Evolutionary conservation across 1,284 basidiomycete genomes (phyloP).

Genomic region (Microbotryomycetes sp.): DNA sequence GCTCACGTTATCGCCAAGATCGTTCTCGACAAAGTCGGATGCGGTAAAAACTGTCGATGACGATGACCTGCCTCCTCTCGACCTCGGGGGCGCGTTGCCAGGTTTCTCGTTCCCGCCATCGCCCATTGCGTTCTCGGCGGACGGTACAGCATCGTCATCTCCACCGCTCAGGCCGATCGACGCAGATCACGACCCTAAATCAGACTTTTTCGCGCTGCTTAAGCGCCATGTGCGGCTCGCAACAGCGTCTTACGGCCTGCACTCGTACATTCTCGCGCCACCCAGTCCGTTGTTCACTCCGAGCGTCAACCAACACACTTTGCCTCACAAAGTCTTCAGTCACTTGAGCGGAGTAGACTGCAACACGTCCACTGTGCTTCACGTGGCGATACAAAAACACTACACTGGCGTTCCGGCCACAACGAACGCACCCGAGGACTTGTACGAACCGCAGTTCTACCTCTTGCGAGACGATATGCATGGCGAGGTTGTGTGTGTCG

Average conservation of each 20-base stretch:
- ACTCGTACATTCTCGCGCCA: slow-evolving; percentile 18
- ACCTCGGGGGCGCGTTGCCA: not conserved
- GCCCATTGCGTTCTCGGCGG: not conserved
- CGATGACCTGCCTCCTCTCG: slow-evolving; percentile 12
- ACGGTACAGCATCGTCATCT: not conserved
- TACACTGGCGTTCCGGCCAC: slow-evolving; percentile 2
- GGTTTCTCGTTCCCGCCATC: slow-evolving; percentile 2
- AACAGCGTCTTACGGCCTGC: slow-evolving; percentile 28
- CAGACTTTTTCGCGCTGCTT: slow-evolving; percentile 5
- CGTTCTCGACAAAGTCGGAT: not conserved
- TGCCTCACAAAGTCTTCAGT: slow-evolving; percentile 22
- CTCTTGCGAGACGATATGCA: slow-evolving; percentile 20
- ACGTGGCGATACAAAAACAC: slow-evolving; percentile 26
- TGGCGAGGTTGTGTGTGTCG: slow-evolving; percentile 21
- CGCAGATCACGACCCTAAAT: not conserved
- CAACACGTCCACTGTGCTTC: slow-evolving; percentile 16
- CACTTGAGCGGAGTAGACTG: slow-evolving; percentile 23
- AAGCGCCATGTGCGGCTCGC: slow-evolving; percentile 21
- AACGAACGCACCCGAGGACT: not conserved
- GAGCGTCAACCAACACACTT: slow-evolving; percentile 6
- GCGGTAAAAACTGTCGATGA: not conserved
- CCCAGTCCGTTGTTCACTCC: slow-evolving; percentile 25
- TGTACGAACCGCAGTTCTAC: slow-evolving; percentile 26
- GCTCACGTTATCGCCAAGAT: not conserved
- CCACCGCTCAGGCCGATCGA: slow-evolving; percentile 11